Evolutionary conservation across 345 rosid genomes (phyloP), one percentile per base, ranked within the genome.

Genomic region (Physaria fendleri): DNA sequence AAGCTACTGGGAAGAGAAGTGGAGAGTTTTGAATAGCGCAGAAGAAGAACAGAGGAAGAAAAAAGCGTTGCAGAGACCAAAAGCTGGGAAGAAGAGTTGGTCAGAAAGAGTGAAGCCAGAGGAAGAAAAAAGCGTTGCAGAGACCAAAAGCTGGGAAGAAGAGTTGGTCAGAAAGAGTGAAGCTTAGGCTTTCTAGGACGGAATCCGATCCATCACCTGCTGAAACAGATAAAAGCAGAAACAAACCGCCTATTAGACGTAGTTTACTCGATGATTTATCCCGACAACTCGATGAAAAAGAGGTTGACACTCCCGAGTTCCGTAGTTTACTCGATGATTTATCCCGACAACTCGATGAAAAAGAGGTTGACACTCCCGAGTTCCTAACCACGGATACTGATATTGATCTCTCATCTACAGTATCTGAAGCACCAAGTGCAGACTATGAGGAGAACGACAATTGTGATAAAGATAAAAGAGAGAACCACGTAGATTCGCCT

Each of bases 1-100:
- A 49, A 85, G 90, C 80, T 92, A 92, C 43, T 92, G 98, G 98
- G 98, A 92, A 78, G 98, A 81, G 71, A 84, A 75, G 62, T 92
- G 98, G 98, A 85, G 95, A 73, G 82, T 76, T 64, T 27, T 78
- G 66, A 87, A 85, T 68, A 79, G 81, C 29, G 82, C 81, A 28
- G 96, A 78, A 71, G 75, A 71, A 64, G 74, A 53, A n/a, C n/a
- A n/a, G n/a, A n/a, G 72, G 23, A 65, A 34, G 68, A 58, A 47
- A 34, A 62, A 61, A 39, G 81, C 29, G 5, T 71, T 77, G 46
- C 63, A 59, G 63, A 74, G 35, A 33, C 75, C 74, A 0, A 69
- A 55, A 39, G 63, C 66, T 4, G 74, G 40, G 68, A 85, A 71
- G 65, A 92, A 76, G 47, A 72, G 95, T 43, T 88, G 98, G 98